These are phyloP conservation scores for Mycena haematopus DNA, from an alignment of 768 basidiomycete genomes.

Conservation along the genomic window DNA sequence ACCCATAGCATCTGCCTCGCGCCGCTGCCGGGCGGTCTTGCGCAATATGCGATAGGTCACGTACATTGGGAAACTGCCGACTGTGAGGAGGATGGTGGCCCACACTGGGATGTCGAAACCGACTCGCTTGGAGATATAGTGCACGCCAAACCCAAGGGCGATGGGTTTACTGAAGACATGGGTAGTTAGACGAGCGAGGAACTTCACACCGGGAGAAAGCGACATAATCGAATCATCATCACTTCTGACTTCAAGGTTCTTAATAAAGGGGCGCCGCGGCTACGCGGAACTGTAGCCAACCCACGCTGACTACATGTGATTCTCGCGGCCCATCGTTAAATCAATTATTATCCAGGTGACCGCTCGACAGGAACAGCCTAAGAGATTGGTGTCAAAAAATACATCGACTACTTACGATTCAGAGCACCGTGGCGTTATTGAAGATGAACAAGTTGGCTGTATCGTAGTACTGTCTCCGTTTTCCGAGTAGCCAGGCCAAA, in stretches of 20 bases:
- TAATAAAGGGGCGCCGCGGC: not conserved
- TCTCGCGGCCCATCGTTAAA: not conserved
- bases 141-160: constrained; percentile 10
- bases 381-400: too few relatives aligned
- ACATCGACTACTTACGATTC: not conserved
- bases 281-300: not conserved
- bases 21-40: constrained; percentile 9
- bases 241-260: too few relatives aligned
- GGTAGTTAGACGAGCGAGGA: constrained; percentile 12
- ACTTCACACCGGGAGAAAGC: constrained; percentile 14
- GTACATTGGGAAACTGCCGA: constrained; percentile 23
- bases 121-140: constrained; percentile 1
- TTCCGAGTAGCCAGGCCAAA: constrained; percentile 61
- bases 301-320: not conserved
- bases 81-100: constrained; percentile 9
- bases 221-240: not conserved
- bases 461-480: constrained; percentile 45
- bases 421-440: constrained; percentile 71
- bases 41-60: constrained; percentile 4
- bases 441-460: constrained; percentile 79
- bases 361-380: too few relatives aligned
- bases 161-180: constrained; percentile 18
- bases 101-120: constrained; percentile 4
- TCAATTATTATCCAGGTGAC: not conserved
- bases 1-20: constrained; percentile 32